Evolutionary conservation across 1,284 basidiomycete genomes (phyloP).

Genomic region (Polyporus tsugae): DNA sequence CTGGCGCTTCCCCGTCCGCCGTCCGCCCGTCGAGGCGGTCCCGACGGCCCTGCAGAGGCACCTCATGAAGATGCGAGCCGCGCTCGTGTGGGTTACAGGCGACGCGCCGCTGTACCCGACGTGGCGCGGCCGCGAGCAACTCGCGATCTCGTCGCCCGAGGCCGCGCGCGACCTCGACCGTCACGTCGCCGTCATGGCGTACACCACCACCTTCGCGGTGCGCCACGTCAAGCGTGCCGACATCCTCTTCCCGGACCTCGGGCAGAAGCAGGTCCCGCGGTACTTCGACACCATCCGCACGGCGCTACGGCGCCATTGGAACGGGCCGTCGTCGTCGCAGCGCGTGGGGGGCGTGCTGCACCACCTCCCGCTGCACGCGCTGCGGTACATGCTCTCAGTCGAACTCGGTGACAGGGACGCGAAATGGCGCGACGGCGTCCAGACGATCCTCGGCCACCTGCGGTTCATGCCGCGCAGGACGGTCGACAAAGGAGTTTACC

Average conservation of each 20-base stretch:
- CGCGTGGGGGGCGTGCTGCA: neutral
- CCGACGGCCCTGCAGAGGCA: neutral
- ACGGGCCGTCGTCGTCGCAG: neutral
- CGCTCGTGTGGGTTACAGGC: constrained; percentile 19
- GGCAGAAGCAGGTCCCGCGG: neutral
- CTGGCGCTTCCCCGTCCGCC: constrained; percentile 1
- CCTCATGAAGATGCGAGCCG: constrained; percentile 8
- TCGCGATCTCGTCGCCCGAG: constrained; percentile 15
- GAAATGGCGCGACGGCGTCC: neutral
- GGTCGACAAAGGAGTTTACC: neutral
- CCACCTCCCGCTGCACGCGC: constrained; percentile 6
- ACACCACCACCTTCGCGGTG: constrained; percentile 25
- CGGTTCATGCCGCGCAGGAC: neutral
- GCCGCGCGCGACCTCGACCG: constrained; percentile 20
- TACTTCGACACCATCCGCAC: neutral
- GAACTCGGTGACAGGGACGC: neutral
- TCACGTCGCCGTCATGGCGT: constrained; percentile 24
- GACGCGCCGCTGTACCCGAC: constrained; percentile 17
- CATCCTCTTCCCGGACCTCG: neutral
- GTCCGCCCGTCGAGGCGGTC: constrained; percentile 14
- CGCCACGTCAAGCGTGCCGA: constrained; percentile 4
- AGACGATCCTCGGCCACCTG: neutral
- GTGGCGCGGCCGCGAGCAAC: constrained; percentile 27
- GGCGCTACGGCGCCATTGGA: neutral
- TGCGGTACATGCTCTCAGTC: constrained; percentile 7